A percentile compares a stretch with the other conserved stretches of the same genome.
These are phyloP conservation scores for Termitomyces sp. DNA, from an alignment of 768 basidiomycete genomes.

Conservation along the genomic window DNA sequence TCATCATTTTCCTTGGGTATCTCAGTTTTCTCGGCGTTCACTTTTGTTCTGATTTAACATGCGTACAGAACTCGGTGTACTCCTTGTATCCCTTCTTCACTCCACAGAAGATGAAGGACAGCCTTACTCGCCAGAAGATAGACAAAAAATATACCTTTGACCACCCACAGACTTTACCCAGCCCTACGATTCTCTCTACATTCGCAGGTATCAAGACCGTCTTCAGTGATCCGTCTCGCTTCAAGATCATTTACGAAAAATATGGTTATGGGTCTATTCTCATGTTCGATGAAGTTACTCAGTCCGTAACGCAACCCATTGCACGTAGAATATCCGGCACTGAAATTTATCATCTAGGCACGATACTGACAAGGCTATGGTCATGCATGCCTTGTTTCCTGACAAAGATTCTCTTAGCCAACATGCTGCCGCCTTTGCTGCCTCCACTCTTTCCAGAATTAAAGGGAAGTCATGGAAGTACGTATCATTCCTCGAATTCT, in stretches of 20 bases:
- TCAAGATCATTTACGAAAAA: slow-evolving; percentile 38
- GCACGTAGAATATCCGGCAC: background rate
- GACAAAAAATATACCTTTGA: slow-evolving; percentile 39
- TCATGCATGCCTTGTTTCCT: slow-evolving; percentile 34
- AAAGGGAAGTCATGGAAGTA: slow-evolving; percentile 30
- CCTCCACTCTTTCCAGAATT: slow-evolving; percentile 26
- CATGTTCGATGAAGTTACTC: slow-evolving; percentile 33
- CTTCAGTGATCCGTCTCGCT: slow-evolving; percentile 32
- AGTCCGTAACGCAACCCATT: slow-evolving; percentile 22
- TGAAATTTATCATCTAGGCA: slow-evolving; percentile 22
- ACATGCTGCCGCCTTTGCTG: slow-evolving; percentile 29
- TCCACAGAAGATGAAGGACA: slow-evolving; percentile 35
- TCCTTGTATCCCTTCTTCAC: slow-evolving; percentile 39
- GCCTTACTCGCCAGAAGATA: slow-evolving; percentile 38
- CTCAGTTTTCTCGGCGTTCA: background rate
- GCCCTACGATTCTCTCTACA: slow-evolving; percentile 31
- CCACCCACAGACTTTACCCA: slow-evolving; percentile 30
- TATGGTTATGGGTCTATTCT: slow-evolving; percentile 40
- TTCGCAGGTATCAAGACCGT: slow-evolving; percentile 34
- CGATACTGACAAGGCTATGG: slow-evolving; percentile 27
- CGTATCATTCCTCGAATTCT: background rate
- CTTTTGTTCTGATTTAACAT: background rate
- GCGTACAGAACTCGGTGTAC: slow-evolving; percentile 16
- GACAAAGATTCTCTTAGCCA: slow-evolving; percentile 26
- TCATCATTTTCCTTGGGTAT: slow-evolving; percentile 19